phyloP scores from a whole-genome alignment of 2,329 filamentous ascomycete species.

The Dryadomyces quercivorus region DNA sequence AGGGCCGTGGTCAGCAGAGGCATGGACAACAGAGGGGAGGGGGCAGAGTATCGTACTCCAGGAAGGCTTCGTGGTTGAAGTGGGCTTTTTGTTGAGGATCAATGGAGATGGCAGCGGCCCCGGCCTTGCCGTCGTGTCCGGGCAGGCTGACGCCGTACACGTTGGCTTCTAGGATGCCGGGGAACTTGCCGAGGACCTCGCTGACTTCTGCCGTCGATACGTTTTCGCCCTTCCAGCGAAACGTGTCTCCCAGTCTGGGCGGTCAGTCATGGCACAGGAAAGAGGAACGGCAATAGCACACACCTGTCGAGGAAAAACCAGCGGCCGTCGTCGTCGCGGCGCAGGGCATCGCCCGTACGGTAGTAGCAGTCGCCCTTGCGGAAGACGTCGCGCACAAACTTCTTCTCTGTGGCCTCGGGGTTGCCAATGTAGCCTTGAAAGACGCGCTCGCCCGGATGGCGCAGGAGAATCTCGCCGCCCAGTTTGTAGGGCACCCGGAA shows the following conservation, averaged over 20 bases:
- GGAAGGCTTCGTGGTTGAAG: slow-evolving; percentile 49
- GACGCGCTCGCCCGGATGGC: slow-evolving; percentile 39
- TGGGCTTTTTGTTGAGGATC: slow-evolving; percentile 10
- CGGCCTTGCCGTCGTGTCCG: slow-evolving; percentile 71
- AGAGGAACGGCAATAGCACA: not conserved
- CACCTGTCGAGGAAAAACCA: slow-evolving; percentile 55
- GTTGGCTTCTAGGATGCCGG: slow-evolving; percentile 62
- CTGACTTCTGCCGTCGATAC: slow-evolving; percentile 73
- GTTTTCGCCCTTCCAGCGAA: slow-evolving; percentile 73
- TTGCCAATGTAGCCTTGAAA: slow-evolving; percentile 65
- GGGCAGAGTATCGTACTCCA: slow-evolving; percentile 26
- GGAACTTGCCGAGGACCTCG: slow-evolving; percentile 56
- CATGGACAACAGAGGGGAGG: not conserved
- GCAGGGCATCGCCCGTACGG: slow-evolving; percentile 54
- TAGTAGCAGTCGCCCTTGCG: slow-evolving; percentile 57
- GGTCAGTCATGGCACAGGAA: not conserved
- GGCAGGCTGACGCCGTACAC: slow-evolving; percentile 76
- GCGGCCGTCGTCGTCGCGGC: slow-evolving; percentile 47
- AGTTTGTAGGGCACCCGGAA: slow-evolving; percentile 48
- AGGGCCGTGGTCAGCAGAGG: not conserved
- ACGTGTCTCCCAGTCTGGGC: slow-evolving; percentile 54
- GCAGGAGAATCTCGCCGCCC: slow-evolving; percentile 66
- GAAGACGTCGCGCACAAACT: slow-evolving; percentile 53
- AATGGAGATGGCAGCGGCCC: slow-evolving; percentile 40
- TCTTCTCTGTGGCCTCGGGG: slow-evolving; percentile 52